These are phyloP conservation scores for Ceratocystis ficicola DNA, from an alignment of 2,329 filamentous ascomycete species.

Conservation along the genomic window DNA sequence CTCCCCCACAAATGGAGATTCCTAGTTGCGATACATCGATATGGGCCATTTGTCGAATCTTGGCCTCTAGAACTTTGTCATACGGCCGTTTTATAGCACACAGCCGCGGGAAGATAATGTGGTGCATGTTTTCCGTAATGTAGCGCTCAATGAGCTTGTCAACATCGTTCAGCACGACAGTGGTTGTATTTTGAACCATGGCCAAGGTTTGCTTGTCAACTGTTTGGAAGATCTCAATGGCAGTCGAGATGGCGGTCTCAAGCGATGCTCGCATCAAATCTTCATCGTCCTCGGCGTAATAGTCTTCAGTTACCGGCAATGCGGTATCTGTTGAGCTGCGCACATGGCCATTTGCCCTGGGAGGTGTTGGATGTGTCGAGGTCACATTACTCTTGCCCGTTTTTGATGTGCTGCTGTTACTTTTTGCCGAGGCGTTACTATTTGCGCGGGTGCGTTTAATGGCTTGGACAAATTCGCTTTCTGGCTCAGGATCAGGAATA, in stretches of 20 bases:
- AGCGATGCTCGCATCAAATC: conserved; percentile 77
- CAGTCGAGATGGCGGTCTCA: conserved; percentile 82
- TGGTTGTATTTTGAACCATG: conserved; percentile 79
- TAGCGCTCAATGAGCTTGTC: conserved; percentile 93
- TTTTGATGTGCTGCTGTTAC: conserved; percentile 25
- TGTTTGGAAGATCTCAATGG: conserved; percentile 88
- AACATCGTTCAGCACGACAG: conserved; percentile 80
- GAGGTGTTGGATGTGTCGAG: neutral
- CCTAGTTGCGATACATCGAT: conserved; percentile 93
- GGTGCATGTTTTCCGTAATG: conserved; percentile 83
- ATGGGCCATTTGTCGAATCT: conserved; percentile 84
- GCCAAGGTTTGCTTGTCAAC: conserved; percentile 95
- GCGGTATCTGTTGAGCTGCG: conserved; percentile 24
- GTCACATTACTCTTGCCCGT: conserved; percentile 29
- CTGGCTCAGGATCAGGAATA: conserved; percentile 45
- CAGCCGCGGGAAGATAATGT: conserved; percentile 73
- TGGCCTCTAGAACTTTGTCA: conserved; percentile 75
- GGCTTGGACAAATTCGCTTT: conserved; percentile 44
- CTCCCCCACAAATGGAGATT: conserved; percentile 69
- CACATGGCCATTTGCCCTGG: neutral
- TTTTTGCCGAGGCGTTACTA: conserved; percentile 17
- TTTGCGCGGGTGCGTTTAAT: conserved; percentile 45
- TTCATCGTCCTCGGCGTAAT: conserved; percentile 80
- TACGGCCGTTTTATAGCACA: conserved; percentile 66
- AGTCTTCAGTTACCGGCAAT: conserved; percentile 46